Conservation (phyloP, 2,329 filamentous ascomycete genomes). For the Talaromyces rugulosus region DNA sequence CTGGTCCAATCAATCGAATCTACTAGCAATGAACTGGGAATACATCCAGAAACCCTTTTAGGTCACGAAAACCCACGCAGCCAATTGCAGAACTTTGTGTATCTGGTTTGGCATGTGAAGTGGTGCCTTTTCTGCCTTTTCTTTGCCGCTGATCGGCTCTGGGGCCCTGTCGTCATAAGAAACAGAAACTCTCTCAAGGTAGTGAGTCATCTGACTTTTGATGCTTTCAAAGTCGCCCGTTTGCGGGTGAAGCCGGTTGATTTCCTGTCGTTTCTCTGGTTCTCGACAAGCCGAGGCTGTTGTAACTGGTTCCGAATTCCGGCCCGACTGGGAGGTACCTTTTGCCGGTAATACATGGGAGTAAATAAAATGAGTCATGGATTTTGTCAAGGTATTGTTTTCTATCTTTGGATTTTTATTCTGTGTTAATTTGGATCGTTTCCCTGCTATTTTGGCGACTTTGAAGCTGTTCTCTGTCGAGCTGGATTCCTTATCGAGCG, state of each 20-base stretch:
- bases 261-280: background rate
- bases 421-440: background rate
- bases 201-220: background rate
- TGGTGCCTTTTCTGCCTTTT: background rate
- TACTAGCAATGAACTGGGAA: background rate
- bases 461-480: background rate
- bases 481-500: background rate
- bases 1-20: background rate
- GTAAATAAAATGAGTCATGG: background rate
- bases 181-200: background rate
- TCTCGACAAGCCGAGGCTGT: background rate
- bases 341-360: background rate
- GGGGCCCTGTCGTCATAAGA: background rate
- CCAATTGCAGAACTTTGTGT: background rate
- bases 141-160: background rate
- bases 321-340: background rate
- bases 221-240: background rate
- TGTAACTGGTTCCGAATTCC: background rate
- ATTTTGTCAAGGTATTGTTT: background rate
- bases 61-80: background rate
- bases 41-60: background rate
- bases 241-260: constrained; percentile 11
- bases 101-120: background rate
- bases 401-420: background rate
- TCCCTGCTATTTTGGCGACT: background rate